Conservation (phyloP, 257 asterid species). For the Echites panduratus region DNA sequence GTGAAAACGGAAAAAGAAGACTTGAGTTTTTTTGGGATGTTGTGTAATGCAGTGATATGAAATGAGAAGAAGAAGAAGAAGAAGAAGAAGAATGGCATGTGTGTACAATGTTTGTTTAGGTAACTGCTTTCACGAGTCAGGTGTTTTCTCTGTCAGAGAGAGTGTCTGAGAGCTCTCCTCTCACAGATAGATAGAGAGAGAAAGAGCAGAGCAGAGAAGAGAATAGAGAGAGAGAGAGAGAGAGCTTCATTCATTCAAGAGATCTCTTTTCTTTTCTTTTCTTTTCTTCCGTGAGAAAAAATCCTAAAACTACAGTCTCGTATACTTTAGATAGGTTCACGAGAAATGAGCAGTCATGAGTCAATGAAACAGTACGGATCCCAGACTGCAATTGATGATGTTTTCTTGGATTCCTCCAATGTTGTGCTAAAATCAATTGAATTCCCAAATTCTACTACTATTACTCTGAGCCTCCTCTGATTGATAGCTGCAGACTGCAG, state of each 20-base stretch:
- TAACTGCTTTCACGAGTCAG: conserved; percentile 58
- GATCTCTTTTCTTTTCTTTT: conserved; percentile 2
- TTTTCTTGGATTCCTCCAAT: conserved; percentile 13
- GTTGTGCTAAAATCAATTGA: background rate
- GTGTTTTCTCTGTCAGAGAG: conserved; percentile 44
- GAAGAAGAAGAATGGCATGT: conserved; percentile 17
- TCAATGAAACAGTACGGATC: conserved; percentile 27
- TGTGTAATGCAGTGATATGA: conserved; percentile 7
- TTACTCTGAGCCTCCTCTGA: too few relatives aligned
- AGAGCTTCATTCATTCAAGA: conserved; percentile 1
- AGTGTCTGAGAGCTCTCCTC: background rate
- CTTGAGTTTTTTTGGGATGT: background rate
- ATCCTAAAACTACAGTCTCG: conserved; percentile 4
- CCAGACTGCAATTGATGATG: conserved; percentile 16
- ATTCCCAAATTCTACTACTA: background rate
- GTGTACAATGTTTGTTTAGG: conserved; percentile 45
- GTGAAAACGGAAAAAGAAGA: background rate
- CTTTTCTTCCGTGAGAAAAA: background rate
- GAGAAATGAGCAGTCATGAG: conserved; percentile 52
- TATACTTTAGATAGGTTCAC: conserved; percentile 33
- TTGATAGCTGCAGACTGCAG: too few relatives aligned
- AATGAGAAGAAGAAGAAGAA: conserved; percentile 4
- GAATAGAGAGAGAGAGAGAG: conserved; percentile 19
- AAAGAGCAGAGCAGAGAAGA: conserved; percentile 12
- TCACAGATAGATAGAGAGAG: conserved; percentile 11